Conservation (phyloP, 78 protist genomes). For the Dictyostelium capitatum region DNA sequence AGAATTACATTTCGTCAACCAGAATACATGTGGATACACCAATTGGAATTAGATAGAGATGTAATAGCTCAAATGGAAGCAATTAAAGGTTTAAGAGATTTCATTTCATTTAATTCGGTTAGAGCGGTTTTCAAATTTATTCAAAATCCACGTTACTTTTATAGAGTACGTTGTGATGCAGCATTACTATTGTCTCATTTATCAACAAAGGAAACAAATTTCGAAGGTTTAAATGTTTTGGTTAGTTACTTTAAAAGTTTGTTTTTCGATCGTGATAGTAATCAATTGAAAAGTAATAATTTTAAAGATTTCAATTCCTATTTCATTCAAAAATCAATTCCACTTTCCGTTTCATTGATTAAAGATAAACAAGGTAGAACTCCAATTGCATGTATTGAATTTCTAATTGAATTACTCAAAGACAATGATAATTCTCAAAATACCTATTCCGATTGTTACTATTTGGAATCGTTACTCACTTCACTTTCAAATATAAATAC, state of each 20-base stretch:
- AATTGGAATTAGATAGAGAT: constrained; percentile 86
- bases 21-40: constrained; percentile 87
- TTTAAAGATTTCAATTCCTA: constrained; percentile 62
- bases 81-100: constrained; percentile 46
- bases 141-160: constrained; percentile 29
- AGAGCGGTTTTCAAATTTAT: constrained; percentile 53
- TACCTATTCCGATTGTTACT: constrained; percentile 58
- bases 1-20: constrained; percentile 78
- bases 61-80: constrained; percentile 87
- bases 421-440: constrained; percentile 85
- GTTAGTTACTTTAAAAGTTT: constrained; percentile 24
- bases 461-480: constrained; percentile 48
- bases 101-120: constrained; percentile 3
- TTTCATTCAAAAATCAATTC: constrained; percentile 63
- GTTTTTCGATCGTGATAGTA: constrained; percentile 63
- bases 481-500: constrained; percentile 62
- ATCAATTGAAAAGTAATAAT: constrained; percentile 37
- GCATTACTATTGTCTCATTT: constrained; percentile 54
- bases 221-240: constrained; percentile 61
- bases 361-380: constrained; percentile 70
- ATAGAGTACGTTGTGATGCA: constrained; percentile 77
- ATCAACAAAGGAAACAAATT: constrained; percentile 46
- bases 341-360: constrained; percentile 22
- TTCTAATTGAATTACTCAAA: constrained; percentile 56
- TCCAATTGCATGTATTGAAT: constrained; percentile 57